A percentile compares a stretch with the other conserved stretches of the same genome.
phyloP scores from a whole-genome alignment of 495 filamentous ascomycete genomes.

The Thermochaetoides thermophila region DNA sequence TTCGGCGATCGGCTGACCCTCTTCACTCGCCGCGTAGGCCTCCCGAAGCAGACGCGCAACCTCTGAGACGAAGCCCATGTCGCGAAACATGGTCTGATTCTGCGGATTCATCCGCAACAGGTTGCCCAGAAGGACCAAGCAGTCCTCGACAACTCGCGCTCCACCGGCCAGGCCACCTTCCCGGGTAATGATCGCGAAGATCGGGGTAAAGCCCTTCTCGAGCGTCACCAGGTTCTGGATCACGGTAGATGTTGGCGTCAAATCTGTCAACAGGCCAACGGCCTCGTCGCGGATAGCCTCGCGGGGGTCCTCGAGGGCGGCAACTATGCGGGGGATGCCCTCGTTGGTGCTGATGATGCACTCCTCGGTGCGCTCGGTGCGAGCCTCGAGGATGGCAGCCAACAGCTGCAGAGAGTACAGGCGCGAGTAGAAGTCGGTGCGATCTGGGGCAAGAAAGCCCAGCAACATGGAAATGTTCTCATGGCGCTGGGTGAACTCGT shows the following conservation, averaged over 20 bases:
- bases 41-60: conserved; percentile 54
- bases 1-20: conserved; percentile 46
- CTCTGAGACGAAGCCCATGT: conserved; percentile 70
- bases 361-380: conserved; percentile 90
- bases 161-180: conserved; percentile 77
- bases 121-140: conserved; percentile 83
- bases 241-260: conserved; percentile 39
- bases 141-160: conserved; percentile 85
- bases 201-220: conserved; percentile 77
- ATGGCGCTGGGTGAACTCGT: conserved; percentile 97
- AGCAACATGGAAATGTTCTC: conserved; percentile 90
- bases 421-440: conserved; percentile 80
- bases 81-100: conserved; percentile 88
- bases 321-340: conserved; percentile 76
- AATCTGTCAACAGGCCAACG: conserved; percentile 34
- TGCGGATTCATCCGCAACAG: conserved; percentile 76
- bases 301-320: conserved; percentile 65
- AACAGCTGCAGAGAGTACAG: conserved; percentile 88
- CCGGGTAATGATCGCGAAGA: conserved; percentile 64
- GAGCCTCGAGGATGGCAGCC: conserved; percentile 66
- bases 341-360: conserved; percentile 78
- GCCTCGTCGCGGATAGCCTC: conserved; percentile 79
- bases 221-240: conserved; percentile 91
- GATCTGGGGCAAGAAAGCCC: conserved; percentile 68
- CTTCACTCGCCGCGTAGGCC: conserved; percentile 40